These are phyloP conservation scores for Neurospora cerealis DNA, from an alignment of 495 filamentous ascomycete species.

Conservation along the genomic window DNA sequence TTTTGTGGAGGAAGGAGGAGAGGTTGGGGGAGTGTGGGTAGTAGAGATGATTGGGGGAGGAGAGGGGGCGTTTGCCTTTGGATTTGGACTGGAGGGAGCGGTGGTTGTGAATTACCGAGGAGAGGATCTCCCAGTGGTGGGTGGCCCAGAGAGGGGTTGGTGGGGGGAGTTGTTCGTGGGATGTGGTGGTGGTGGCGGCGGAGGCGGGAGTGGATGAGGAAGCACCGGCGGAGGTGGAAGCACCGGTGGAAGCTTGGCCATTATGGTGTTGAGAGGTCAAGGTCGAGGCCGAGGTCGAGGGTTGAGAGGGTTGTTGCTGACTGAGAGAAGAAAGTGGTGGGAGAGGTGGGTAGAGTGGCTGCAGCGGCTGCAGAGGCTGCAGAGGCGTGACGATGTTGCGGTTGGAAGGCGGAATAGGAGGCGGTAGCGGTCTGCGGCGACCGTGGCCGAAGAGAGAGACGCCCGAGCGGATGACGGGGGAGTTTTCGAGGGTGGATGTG, in stretches of 20 bases:
- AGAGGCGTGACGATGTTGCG: background rate
- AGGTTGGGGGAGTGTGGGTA: background rate
- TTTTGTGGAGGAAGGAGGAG: background rate
- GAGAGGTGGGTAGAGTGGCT: background rate
- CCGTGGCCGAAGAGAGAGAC: background rate
- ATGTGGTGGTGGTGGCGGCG: background rate
- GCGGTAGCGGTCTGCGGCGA: background rate
- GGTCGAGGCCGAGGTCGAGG: background rate
- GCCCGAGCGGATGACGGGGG: background rate
- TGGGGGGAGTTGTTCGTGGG: background rate
- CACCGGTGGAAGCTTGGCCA: background rate
- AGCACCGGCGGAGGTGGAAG: background rate
- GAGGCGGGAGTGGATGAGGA: background rate
- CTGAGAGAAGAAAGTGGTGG: background rate
- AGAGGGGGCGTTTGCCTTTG: background rate
- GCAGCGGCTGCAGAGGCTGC: background rate
- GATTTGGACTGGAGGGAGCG: slow-evolving; percentile 20
- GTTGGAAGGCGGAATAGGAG: background rate
- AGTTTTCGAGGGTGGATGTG: background rate
- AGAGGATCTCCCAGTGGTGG: slow-evolving; percentile 33
- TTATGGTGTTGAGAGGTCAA: background rate
- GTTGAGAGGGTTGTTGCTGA: background rate
- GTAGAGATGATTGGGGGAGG: background rate
- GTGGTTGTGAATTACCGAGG: slow-evolving; percentile 16
- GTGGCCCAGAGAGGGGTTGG: slow-evolving; percentile 24